Conservation (phyloP, 176 grass and related monocot genomes). For the Paspalum notatum region DNA sequence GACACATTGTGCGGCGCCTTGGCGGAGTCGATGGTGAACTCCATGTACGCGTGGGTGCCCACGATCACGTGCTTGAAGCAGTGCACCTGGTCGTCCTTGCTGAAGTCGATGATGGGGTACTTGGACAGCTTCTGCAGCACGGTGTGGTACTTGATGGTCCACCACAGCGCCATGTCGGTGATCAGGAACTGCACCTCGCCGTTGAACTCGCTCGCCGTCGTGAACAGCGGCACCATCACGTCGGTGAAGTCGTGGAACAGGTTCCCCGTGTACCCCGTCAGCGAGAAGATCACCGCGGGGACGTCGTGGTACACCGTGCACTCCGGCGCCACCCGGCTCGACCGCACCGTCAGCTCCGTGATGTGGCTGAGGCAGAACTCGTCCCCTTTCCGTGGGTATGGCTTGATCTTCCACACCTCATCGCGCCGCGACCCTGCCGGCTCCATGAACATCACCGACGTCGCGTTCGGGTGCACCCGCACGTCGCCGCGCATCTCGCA, state of each 20-base stretch:
- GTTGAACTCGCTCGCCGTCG: conserved; percentile 60
- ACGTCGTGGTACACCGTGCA: conserved; percentile 60
- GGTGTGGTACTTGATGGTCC: conserved; percentile 59
- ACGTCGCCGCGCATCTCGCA: conserved; percentile 72
- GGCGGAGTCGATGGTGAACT: conserved; percentile 63
- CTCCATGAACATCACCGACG: conserved; percentile 46
- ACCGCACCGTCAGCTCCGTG: conserved; percentile 55
- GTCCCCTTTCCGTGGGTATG: conserved; percentile 79
- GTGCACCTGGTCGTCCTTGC: conserved; percentile 62
- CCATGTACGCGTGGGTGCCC: conserved; percentile 62
- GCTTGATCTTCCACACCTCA: conserved; percentile 69
- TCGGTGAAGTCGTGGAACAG: conserved; percentile 83
- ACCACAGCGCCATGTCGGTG: conserved; percentile 55
- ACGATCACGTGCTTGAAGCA: conserved; percentile 73
- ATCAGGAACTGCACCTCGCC: conserved; percentile 70
- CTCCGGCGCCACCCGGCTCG: conserved; percentile 49
- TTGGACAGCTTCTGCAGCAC: conserved; percentile 59
- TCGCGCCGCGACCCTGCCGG: conserved; percentile 36
- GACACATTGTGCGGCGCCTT: conserved; percentile 52
- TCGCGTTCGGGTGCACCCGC: conserved; percentile 51
- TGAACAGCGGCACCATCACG: conserved; percentile 78
- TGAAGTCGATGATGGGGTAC: conserved; percentile 65
- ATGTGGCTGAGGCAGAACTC: conserved; percentile 59
- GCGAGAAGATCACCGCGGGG: conserved; percentile 61
- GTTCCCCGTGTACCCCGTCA: conserved; percentile 63